phyloP scores from a whole-genome alignment of 2,329 filamentous ascomycete species.

The Hirsutella thompsonii region DNA sequence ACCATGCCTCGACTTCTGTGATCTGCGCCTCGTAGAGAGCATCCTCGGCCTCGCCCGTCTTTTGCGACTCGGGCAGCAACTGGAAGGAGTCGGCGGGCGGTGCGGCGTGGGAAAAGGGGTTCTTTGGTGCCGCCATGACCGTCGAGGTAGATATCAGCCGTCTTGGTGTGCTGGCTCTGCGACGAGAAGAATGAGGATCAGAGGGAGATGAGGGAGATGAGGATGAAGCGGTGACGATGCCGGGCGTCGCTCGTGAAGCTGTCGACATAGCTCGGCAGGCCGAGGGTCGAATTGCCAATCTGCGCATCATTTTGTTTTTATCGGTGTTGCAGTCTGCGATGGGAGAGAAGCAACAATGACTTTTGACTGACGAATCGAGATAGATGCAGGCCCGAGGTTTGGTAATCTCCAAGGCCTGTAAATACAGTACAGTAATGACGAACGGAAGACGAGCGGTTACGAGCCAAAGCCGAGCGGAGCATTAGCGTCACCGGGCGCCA shows the following conservation, averaged over 20 bases:
- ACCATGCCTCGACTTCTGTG: conserved; percentile 80
- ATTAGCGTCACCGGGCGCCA: no score
- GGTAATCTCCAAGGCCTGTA: no score
- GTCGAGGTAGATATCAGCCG: conserved; percentile 18
- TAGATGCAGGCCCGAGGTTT: no score
- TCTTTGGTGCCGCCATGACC: conserved; percentile 15
- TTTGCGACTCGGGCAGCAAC: conserved; percentile 63
- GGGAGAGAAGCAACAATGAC: no score
- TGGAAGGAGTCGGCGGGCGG: conserved; percentile 67
- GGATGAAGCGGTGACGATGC: not conserved
- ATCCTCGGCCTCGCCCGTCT: conserved; percentile 72
- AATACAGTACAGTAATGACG: no score
- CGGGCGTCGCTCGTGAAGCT: not conserved
- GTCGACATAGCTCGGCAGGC: not conserved
- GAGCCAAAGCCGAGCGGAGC: no score
- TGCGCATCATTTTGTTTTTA: not conserved
- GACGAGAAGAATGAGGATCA: not conserved
- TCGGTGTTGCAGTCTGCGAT: no score
- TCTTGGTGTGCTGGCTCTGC: conserved; percentile 4
- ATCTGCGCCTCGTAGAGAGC: conserved; percentile 74
- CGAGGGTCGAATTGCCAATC: not conserved
- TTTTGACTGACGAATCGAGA: no score
- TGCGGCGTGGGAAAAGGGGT: conserved; percentile 15
- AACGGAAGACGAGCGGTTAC: no score
- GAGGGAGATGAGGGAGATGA: not conserved